A percentile compares a stretch with the other conserved stretches of the same genome.
Evolutionary conservation across 2,329 filamentous ascomycete species (phyloP).

Genomic region (Pseudogymnoascus sp.): DNA sequence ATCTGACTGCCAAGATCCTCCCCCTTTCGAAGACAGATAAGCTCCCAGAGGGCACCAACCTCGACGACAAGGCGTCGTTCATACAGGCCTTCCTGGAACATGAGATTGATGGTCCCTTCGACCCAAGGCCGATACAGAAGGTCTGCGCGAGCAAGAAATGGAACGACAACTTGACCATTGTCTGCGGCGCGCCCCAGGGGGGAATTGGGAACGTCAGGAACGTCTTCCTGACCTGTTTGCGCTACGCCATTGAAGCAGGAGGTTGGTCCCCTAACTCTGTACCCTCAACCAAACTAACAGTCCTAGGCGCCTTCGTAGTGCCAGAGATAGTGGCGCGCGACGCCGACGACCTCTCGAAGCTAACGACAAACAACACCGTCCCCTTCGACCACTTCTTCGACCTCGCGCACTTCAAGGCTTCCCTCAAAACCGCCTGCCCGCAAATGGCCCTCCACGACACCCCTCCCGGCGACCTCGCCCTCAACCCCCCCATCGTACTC

Average conservation of each 20-base stretch:
- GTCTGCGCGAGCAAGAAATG: slow-evolving; percentile 33
- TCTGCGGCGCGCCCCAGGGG: slow-evolving; percentile 36
- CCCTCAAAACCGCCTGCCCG: slow-evolving; percentile 4
- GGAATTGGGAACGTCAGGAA: slow-evolving; percentile 39
- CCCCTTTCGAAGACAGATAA: not conserved
- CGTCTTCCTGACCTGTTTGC: slow-evolving; percentile 37
- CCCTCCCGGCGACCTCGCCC: slow-evolving; percentile 14
- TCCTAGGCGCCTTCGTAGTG: slow-evolving; percentile 26
- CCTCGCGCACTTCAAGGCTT: slow-evolving; percentile 16
- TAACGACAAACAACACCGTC: slow-evolving; percentile 9
- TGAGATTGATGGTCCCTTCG: slow-evolving; percentile 20
- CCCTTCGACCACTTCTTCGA: slow-evolving; percentile 23
- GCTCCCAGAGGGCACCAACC: not conserved
- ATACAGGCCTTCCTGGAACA: slow-evolving; percentile 12
- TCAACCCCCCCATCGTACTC: slow-evolving; percentile 10
- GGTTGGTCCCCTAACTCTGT: slow-evolving; percentile 29
- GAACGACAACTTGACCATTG: slow-evolving; percentile 35
- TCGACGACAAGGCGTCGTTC: slow-evolving; percentile 10
- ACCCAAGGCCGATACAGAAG: slow-evolving; percentile 14
- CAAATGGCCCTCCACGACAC: slow-evolving; percentile 9
- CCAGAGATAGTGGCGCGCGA: slow-evolving; percentile 22
- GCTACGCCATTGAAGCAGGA: slow-evolving; percentile 40
- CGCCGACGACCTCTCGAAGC: slow-evolving; percentile 10
- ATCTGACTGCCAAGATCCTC: not conserved
- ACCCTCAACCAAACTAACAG: slow-evolving; percentile 12